Conservation (phyloP, 306 rosid genomes). For the Cicer bijugum region DNA sequence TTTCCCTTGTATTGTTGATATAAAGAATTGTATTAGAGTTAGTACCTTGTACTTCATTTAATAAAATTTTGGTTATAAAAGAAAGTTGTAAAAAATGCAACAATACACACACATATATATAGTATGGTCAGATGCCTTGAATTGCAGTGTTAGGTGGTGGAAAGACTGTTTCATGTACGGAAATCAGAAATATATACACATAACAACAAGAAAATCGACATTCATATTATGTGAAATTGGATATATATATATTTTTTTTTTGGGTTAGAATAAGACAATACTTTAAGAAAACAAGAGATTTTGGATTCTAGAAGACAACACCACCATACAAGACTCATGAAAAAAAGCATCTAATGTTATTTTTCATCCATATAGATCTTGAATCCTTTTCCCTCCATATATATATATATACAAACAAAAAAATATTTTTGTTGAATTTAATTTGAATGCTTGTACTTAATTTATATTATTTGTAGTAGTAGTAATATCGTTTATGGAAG, state of each 20-base stretch:
- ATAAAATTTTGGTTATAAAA: too few species aligned
- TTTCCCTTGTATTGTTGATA: too few species aligned
- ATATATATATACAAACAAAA: not conserved
- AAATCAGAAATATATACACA: slow-evolving; percentile 24
- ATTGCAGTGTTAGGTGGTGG: slow-evolving; percentile 28
- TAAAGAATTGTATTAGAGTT: too few species aligned
- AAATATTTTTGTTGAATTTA: slow-evolving; percentile 1
- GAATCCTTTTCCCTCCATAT: not conserved
- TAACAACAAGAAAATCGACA: slow-evolving; percentile 26
- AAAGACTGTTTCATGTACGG: slow-evolving; percentile 22
- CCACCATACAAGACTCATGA: slow-evolving; percentile 26
- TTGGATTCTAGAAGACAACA: slow-evolving; percentile 26
- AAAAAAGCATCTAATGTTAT: slow-evolving; percentile 14
- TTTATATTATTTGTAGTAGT: not conserved
- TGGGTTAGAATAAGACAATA: slow-evolving; percentile 45
- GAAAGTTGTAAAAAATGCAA: not conserved
- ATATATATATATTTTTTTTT: not conserved
- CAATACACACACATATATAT: not conserved
- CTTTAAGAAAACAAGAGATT: slow-evolving; percentile 33
- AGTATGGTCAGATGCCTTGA: slow-evolving; percentile 28
- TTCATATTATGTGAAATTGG: slow-evolving; percentile 28
- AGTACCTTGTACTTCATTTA: too few species aligned
- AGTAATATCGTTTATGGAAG: slow-evolving; percentile 30
- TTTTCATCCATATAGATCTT: slow-evolving; percentile 5
- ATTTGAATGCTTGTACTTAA: slow-evolving; percentile 5